These are phyloP conservation scores for Calonectria pseudoturangicola DNA, from an alignment of 2,329 filamentous ascomycete species.

Conservation along the genomic window DNA sequence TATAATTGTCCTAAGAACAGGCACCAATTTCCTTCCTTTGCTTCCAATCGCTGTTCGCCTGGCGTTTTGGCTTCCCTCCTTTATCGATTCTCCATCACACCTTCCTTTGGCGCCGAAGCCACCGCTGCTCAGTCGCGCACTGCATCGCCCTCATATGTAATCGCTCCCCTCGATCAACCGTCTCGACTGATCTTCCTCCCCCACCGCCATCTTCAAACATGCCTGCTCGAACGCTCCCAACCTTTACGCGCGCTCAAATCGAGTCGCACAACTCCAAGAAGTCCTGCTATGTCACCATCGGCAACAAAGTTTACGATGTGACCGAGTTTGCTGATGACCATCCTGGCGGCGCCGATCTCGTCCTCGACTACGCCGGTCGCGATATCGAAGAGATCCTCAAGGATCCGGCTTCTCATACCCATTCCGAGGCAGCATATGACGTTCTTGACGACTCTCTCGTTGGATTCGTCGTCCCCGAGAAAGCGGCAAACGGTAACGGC, in stretches of 20 bases:
- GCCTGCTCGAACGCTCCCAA: slow-evolving; percentile 88
- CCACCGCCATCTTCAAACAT: slow-evolving; percentile 67
- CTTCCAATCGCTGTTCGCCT: slow-evolving; percentile 36
- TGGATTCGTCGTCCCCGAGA: slow-evolving; percentile 83
- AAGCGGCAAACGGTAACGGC: slow-evolving; percentile 64
- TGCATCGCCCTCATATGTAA: slow-evolving; percentile 36
- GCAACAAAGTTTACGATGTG: slow-evolving; percentile 94
- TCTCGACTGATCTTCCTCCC: slow-evolving; percentile 40
- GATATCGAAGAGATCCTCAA: slow-evolving; percentile 89
- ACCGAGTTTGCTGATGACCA: slow-evolving; percentile 93
- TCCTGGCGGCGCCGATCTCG: slow-evolving; percentile 90
- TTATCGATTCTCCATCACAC: slow-evolving; percentile 2
- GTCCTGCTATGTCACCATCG: slow-evolving; percentile 95
- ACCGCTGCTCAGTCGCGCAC: slow-evolving; percentile 38
- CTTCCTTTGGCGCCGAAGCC: slow-evolving; percentile 28
- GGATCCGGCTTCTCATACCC: slow-evolving; percentile 87
- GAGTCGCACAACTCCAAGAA: slow-evolving; percentile 85
- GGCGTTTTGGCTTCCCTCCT: slow-evolving; percentile 26
- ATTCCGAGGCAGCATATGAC: slow-evolving; percentile 96
- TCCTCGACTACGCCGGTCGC: slow-evolving; percentile 92
- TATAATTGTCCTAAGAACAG: slow-evolving; percentile 31
- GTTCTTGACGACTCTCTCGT: slow-evolving; percentile 91
- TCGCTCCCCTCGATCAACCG: slow-evolving; percentile 30
- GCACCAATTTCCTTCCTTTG: slow-evolving; percentile 30
- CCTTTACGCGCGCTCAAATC: slow-evolving; percentile 87